Conservation (phyloP, 1,284 basidiomycete genomes). For the Ceratobasidium sp. region DNA sequence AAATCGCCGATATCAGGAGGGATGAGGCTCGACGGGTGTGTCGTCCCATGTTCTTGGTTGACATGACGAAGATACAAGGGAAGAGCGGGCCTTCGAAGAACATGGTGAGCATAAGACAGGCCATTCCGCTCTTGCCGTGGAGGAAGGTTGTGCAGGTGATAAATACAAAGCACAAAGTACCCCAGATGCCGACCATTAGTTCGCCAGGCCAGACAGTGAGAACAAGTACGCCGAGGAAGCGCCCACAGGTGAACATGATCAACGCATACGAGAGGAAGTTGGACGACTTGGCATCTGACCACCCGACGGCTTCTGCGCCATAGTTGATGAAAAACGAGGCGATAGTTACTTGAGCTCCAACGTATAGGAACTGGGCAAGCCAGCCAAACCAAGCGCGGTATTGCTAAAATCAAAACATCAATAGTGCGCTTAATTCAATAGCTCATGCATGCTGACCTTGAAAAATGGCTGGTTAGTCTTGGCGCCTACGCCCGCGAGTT, state of each 20-base stretch:
- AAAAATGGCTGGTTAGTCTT: slow-evolving; percentile 58
- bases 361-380: slow-evolving; percentile 60
- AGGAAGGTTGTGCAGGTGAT: slow-evolving; percentile 58
- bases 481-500: slow-evolving; percentile 50
- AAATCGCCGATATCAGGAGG: slow-evolving; percentile 59
- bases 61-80: slow-evolving; percentile 60
- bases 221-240: slow-evolving; percentile 58
- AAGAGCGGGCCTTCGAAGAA: slow-evolving; percentile 61
- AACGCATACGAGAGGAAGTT: slow-evolving; percentile 61
- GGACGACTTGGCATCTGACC: slow-evolving; percentile 55
- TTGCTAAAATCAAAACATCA: slow-evolving; percentile 19
- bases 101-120: slow-evolving; percentile 62
- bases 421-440: neutral
- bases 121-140: slow-evolving; percentile 59
- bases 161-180: slow-evolving; percentile 56
- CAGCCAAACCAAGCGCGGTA: slow-evolving; percentile 55
- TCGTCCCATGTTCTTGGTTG: slow-evolving; percentile 59
- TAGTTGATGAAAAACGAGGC: slow-evolving; percentile 65
- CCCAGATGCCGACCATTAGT: slow-evolving; percentile 58
- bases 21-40: slow-evolving; percentile 60
- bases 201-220: slow-evolving; percentile 59
- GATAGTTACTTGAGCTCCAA: slow-evolving; percentile 63
- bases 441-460: slow-evolving; percentile 51
- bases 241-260: slow-evolving; percentile 51
- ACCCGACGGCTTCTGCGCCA: slow-evolving; percentile 57